A percentile compares a stretch with the other conserved stretches of the same genome.
These are phyloP conservation scores for Lunasporangiospora selenospora DNA, from an alignment of 192 early-diverging fungal genomes.

Conservation along the genomic window DNA sequence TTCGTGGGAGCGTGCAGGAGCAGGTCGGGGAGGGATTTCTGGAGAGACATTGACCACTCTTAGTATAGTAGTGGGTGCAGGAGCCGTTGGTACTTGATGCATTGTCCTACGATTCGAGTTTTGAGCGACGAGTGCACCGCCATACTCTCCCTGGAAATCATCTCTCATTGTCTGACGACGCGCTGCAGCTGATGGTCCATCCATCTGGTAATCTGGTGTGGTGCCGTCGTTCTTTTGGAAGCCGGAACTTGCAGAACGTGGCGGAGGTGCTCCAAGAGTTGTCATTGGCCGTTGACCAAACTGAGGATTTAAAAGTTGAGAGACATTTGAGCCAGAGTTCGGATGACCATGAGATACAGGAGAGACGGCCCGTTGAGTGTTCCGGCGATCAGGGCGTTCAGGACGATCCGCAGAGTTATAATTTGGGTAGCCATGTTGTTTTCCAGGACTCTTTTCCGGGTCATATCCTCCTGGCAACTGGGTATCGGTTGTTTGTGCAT, in stretches of 20 bases:
- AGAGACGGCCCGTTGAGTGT: slow-evolving; percentile 28
- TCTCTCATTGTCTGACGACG: slow-evolving; percentile 37
- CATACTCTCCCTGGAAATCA: slow-evolving; percentile 40
- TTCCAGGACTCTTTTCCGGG: slow-evolving; percentile 7
- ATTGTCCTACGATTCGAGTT: slow-evolving; percentile 10
- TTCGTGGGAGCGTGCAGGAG: neutral
- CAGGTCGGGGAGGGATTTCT: slow-evolving; percentile 14
- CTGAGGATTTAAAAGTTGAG: slow-evolving; percentile 42
- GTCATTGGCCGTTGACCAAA: slow-evolving; percentile 37
- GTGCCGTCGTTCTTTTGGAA: slow-evolving; percentile 2
- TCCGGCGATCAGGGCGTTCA: slow-evolving; percentile 34
- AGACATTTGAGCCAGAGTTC: too few species aligned
- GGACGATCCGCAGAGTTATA: slow-evolving; percentile 26
- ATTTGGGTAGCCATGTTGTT: neutral
- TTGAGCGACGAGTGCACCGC: slow-evolving; percentile 19
- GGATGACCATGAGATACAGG: slow-evolving; percentile 18
- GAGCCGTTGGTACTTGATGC: slow-evolving; percentile 19
- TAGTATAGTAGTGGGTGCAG: slow-evolving; percentile 2
- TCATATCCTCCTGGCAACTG: neutral
- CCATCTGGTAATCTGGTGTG: slow-evolving; percentile 20
- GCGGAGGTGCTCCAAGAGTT: slow-evolving; percentile 28
- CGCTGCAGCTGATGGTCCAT: slow-evolving; percentile 25
- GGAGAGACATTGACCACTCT: slow-evolving; percentile 35
- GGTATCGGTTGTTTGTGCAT: slow-evolving; percentile 11
- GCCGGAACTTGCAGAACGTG: slow-evolving; percentile 27